Base-by-base conservation (phyloP, 106 monocot genomes). In the Allium cepa region DNA sequence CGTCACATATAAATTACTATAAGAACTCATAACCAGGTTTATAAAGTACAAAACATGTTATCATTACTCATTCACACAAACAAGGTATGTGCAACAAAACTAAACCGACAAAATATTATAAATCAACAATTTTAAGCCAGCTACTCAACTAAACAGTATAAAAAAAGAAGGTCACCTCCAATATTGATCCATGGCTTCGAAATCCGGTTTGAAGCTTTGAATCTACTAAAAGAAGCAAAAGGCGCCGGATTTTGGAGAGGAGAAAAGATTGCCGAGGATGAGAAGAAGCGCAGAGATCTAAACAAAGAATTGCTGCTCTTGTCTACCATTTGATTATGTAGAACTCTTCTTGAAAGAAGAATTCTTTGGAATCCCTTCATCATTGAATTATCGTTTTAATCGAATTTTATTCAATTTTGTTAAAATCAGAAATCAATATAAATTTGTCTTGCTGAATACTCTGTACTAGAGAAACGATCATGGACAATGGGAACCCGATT, bases 351-450 rank as follows among this genome's bases (percentile, higher is more conserved):
- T 4, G 49, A 65, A 7, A 58, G 15, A 15, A 67, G 28, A 50
- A 74, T 26, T 10, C 67, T 67, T 18, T 28, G 57, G 60, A 59
- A 66, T 59, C 59, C 67, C 49, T 59, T 74, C 74, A 74, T 74
- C 59, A 49, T 47, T 51, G 1, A 22, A 22, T 22, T 22, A 22
- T 22, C 22, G 22, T 22, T 22, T 22, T 22, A 22, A 22, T 22
- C 22, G 22, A 22, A 22, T 22, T 0, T 22, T 22, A 22, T 22
- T 22, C 22, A 22, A 22, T 22, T 22, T 22, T 22, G 22, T 22
- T 22, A 22, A 22, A 22, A 22, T 22, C 22, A 22, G 22, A 22
- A 22, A 22, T 22, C 22, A 22, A 22, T 22, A 22, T 22, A 22
- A 22, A 22, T 22, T 22, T 22, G 22, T 22, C 22, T 22, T 22